Evolutionary conservation across 2,329 filamentous ascomycete genomes (phyloP), one percentile per base, ranked within the genome.

Genomic region (Hawksworthiomyces lignivorus): DNA sequence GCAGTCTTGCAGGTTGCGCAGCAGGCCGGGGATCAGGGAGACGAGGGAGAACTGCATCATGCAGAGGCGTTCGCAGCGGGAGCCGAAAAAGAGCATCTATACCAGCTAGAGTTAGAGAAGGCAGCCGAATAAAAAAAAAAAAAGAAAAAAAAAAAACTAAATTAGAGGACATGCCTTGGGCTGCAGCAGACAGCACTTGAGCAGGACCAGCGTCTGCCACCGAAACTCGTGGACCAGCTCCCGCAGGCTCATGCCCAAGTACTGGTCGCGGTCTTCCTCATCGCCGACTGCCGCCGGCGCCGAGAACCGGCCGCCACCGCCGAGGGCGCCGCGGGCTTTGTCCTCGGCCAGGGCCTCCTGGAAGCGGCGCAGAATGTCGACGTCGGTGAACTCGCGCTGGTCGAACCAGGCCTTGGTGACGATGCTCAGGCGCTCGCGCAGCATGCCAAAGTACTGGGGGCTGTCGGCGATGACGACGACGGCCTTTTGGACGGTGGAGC

Each of bases 71-170:
- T 98, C 92, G 62, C 92, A 97, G 54, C 88, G 81, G n/a, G 90
- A 88, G 48, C 92, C 89, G 56, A 97, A 98, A 68, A 98, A 97
- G 41, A 98, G 80, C 84, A 97, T 97, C 89, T 95, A n/a, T n/a
- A 7, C 5, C n/a, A 52, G 0, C 21, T 12, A 34, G 41, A 19
- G 17, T 32, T 3, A 21, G n/a, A 7, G n/a, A 20, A 11, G 11
- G n/a, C n/a, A n/a, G n/a, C n/a, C n/a, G n/a, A n/a, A n/a, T n/a
- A n/a, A n/a, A n/a, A n/a, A n/a, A n/a, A n/a, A n/a, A n/a, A n/a
- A n/a, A n/a, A n/a, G 14, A n/a, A 10, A 27, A 22, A 8, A 29
- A 9, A 22, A n/a, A 18, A 19, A 33, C 5, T 14, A 28, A 9
- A 9, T 15, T 4, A 4, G 9, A 22, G 4, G n/a, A 19, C 36